Evolutionary conservation across 2,329 filamentous ascomycete species (phyloP), one percentile per base, ranked within the genome.

Genomic region (Rhynchosporium agropyri): DNA sequence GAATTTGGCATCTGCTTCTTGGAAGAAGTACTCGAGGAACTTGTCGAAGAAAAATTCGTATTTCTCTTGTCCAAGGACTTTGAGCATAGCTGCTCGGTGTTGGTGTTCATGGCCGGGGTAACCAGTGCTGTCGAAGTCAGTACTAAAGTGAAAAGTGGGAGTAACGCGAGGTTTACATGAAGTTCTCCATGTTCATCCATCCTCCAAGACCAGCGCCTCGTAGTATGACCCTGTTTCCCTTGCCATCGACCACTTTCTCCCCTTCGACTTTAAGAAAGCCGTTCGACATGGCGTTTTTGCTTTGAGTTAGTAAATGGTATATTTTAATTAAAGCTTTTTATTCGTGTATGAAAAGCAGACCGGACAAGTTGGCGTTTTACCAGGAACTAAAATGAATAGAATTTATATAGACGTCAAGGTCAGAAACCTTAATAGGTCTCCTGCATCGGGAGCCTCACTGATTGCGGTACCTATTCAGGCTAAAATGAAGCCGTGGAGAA

Each of bases 21-120:
- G 82, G 73, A 86, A 87, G 77, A 85, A 86, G 68, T 86, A 73
- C 15, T 73, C 70, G 4, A 73, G 63, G 29, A 72, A 72, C 36
- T 69, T 80, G 66, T 86, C 82, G 66, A 87, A 86, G 74, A 87
- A 86, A 76, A 80, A 86, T 4, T 84, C 78, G 55, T 82, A 81
- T 68, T 84, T 85, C 55, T 86, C 79, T 53, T 79, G 70, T 0
- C 84, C 84, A 0, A 87, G 75, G 0, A 83, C 81, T 60, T 80
- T 76, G 0, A 79, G 75, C 74, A 87, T 79, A 1, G 82, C 79
- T 2, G 78, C 78, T 8, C 84, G 81, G 64, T 84, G 81, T 64
- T 86, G 79, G 28, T 77, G 77, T 69, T 87, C 85, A 57, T 84
- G 82, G 20, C 83, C 85, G 10, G 83, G 77, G 63, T 81, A 87